Evolutionary conservation across 257 asterid species (phyloP), one percentile per base, ranked within the genome.

Genomic region (Asclepias syriaca): DNA sequence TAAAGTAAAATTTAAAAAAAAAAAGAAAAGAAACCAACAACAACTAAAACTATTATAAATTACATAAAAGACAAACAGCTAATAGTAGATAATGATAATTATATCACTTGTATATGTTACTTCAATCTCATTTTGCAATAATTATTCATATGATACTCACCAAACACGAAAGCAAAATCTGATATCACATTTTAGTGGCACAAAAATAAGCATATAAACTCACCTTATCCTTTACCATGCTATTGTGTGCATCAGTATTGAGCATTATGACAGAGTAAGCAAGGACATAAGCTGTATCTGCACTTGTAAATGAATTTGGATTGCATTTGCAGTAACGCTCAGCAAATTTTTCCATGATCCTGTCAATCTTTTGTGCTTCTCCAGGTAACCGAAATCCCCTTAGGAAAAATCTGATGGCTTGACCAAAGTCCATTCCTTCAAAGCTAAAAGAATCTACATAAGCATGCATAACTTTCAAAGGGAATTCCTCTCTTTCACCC

Each of bases 241-340:
- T 88, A 81, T 95, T 95, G 81, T 95, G 99, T 70, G 99, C 99
- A 88, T 95, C 99, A 27, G 99, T 95, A 77, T 95, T 95, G 83
- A 94, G 99, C 98, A 94, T 90, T 77, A 94, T 94, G 79, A 94
- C 99, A 32, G 99, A 90, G 81, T 94, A 95, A 45, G 98, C 99
- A 77, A 95, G 96, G 78, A 95, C 99, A 77, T 95, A 95, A 73
- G 99, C 99, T 48, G 98, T 89, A 68, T 95, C 99, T 40, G 99
- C 99, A 49, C 98, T 95, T 78, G 97, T 85, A 85, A 95, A 95
- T 61, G 96, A 84, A 83, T 81, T 87, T 24, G 92, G 91, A 67
- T 85, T 88, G 96, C 99, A 95, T 88, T 95, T 95, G 84, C 99
- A 95, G 79, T 82, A 95, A 74, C 98, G 97, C 77, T 95, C 98